Conservation (phyloP, 495 filamentous ascomycete species). For the Talaromyces stipitatus region DNA sequence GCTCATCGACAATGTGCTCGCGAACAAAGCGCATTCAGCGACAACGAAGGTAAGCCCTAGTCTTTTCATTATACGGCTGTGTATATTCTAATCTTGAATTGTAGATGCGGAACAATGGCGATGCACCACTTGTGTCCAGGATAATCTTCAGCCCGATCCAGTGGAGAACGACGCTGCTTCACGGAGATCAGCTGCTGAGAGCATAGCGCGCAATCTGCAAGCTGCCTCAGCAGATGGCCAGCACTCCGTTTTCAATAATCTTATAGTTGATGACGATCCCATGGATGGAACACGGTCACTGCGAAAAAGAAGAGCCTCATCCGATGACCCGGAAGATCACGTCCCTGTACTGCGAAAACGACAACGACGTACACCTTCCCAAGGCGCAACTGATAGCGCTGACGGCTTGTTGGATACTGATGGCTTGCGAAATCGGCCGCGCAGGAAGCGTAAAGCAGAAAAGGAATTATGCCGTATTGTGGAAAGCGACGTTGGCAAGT, state of each 20-base stretch:
- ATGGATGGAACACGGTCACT: slow-evolving; percentile 80
- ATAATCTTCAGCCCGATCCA: slow-evolving; percentile 50
- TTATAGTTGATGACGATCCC: slow-evolving; percentile 71
- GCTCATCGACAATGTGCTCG: slow-evolving; percentile 94
- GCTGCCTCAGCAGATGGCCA: slow-evolving; percentile 60
- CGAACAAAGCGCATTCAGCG: slow-evolving; percentile 60
- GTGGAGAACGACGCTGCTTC: slow-evolving; percentile 32
- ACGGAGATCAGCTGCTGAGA: slow-evolving; percentile 37
- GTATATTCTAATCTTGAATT: slow-evolving; percentile 10
- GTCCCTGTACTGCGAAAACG: slow-evolving; percentile 38
- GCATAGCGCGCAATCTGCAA: slow-evolving; percentile 65
- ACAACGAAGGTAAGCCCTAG: slow-evolving; percentile 54
- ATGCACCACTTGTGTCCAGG: slow-evolving; percentile 67
- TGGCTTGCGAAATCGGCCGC: slow-evolving; percentile 23
- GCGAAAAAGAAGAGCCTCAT: slow-evolving; percentile 73
- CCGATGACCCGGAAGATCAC: slow-evolving; percentile 46
- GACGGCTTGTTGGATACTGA: slow-evolving; percentile 14
- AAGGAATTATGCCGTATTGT: slow-evolving; percentile 31
- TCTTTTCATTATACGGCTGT: background rate
- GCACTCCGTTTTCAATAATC: slow-evolving; percentile 73
- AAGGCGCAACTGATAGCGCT: slow-evolving; percentile 13
- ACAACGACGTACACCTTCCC: slow-evolving; percentile 27
- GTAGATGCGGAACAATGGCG: slow-evolving; percentile 56
- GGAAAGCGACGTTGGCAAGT: slow-evolving; percentile 28
- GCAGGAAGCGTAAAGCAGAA: slow-evolving; percentile 27